Evolutionary conservation across 441 rosid genomes (phyloP), one percentile per base, ranked within the genome.

Genomic region (Daphne laureola): DNA sequence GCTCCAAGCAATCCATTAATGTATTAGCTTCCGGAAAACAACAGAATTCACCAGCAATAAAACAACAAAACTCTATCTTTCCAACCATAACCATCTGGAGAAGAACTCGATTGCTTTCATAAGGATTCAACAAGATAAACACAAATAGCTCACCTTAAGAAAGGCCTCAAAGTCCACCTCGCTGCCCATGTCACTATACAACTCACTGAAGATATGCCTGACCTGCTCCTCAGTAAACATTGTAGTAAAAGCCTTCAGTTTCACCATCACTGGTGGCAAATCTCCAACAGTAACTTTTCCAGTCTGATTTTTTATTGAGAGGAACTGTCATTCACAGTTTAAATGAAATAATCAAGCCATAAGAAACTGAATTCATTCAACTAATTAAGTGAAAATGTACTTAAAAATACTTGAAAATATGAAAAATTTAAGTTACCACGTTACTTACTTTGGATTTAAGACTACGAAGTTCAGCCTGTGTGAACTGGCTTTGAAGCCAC

Each of bases 161-260:
- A 81, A 81, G 5, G 79, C 71, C 63, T 84, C 83, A 66, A 84
- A 84, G 64, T 75, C 81, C 17, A 77, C 60, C 73, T 81, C 88
- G 2, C 26, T 36, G 43, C 48, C 57, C 51, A 52, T 51, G 59
- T 72, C 68, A 51, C 73, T 47, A 62, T 59, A 66, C 0, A 64
- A 66, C 55, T 70, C 80, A 0, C 47, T 52, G 66, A 84, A 68
- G 54, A 74, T 57, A 41, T 56, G 73, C 69, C 46, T 60, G 55
- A 81, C 66, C 65, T 81, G 86, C 17, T 84, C 82, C 75, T 81
- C 84, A 2, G 74, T 77, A 50, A 81, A 67, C 47, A 65, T 54
- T 17, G 68, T 62, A 74, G 53, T 72, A 15, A 81, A 76, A 52
- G 82, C 74, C 78, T 84, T 84, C 67, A 81, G 51, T 57, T 70